Evolutionary conservation across 441 rosid genomes (phyloP).

Genomic region (Populus trichocarpa): DNA sequence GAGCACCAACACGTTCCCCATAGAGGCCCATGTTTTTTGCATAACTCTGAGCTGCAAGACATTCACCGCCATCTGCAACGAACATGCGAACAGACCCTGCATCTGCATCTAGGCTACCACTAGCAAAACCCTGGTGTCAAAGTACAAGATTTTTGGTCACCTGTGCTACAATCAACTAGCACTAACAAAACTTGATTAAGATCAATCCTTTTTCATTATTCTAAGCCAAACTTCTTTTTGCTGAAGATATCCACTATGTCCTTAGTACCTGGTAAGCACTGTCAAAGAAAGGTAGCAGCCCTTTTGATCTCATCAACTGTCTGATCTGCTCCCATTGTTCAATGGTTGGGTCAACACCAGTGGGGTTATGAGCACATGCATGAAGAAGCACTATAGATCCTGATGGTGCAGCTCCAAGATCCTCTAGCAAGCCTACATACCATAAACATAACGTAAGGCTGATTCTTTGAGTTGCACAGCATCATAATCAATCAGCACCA

Average conservation of each 20-base stretch:
- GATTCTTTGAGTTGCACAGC: not conserved
- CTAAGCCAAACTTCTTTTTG: not conserved
- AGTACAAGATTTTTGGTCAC: conserved; percentile 9
- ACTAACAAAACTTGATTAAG: conserved; percentile 6
- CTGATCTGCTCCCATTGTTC: conserved; percentile 87
- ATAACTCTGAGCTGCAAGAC: conserved; percentile 83
- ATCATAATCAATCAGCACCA: not conserved
- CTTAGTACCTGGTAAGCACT: conserved; percentile 84
- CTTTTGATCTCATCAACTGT: conserved; percentile 62
- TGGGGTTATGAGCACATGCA: conserved; percentile 97
- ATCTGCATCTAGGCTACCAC: conserved; percentile 87
- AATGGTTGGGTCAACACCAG: conserved; percentile 87
- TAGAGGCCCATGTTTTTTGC: conserved; percentile 98
- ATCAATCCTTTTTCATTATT: not conserved
- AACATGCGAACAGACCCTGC: conserved; percentile 76
- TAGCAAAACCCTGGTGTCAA: conserved; percentile 69
- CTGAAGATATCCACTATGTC: not conserved
- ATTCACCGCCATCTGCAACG: conserved; percentile 93
- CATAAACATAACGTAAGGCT: not conserved
- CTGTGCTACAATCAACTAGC: conserved; percentile 10
- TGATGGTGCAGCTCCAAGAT: conserved; percentile 76
- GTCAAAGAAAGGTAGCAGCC: conserved; percentile 82
- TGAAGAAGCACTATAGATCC: conserved; percentile 93
- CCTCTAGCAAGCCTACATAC: conserved; percentile 70
- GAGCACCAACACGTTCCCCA: conserved; percentile 93